Evolutionary conservation across 1,284 basidiomycete species (phyloP).

Genomic region (Sanghuangporus baumii): DNA sequence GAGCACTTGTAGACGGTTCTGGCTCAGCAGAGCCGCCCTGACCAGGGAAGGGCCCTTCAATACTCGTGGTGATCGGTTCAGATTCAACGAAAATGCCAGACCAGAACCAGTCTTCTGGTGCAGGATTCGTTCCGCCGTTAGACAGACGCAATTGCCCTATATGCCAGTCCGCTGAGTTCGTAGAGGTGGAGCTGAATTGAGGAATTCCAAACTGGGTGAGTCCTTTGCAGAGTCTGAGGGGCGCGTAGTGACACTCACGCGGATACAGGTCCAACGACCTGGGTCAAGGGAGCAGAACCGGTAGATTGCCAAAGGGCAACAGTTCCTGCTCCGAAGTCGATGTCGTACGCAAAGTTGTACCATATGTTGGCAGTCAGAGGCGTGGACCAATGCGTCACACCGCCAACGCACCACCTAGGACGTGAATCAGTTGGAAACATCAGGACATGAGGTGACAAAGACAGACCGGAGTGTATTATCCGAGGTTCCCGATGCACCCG

Average conservation of each 20-base stretch:
- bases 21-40: constrained; percentile 3
- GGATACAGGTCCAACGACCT: constrained; percentile 19
- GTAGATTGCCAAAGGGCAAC: constrained; percentile 24
- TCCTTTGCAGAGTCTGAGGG: neutral
- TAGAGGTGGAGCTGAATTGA: constrained; percentile 16
- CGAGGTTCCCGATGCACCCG: constrained; percentile 21
- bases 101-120: constrained; percentile 23
- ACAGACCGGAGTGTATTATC: constrained; percentile 22
- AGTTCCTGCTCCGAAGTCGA: constrained; percentile 22
- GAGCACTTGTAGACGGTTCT: neutral
- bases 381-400: constrained; percentile 22
- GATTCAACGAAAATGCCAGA: constrained; percentile 22
- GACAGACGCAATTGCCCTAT: constrained; percentile 24
- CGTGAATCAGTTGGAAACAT: constrained; percentile 7
- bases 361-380: constrained; percentile 22
- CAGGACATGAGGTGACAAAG: neutral
- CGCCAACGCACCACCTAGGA: constrained; percentile 18
- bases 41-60: constrained; percentile 15
- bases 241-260: neutral
- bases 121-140: constrained; percentile 20
- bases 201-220: neutral
- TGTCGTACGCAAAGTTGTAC: constrained; percentile 25
- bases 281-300: constrained; percentile 17
- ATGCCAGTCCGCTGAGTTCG: constrained; percentile 25
- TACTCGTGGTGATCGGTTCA: constrained; percentile 17